A percentile compares a stretch with the other conserved stretches of the same genome.
These are phyloP conservation scores for Eutrema japonicum DNA, from an alignment of 345 rosid species.

Conservation along the genomic window DNA sequence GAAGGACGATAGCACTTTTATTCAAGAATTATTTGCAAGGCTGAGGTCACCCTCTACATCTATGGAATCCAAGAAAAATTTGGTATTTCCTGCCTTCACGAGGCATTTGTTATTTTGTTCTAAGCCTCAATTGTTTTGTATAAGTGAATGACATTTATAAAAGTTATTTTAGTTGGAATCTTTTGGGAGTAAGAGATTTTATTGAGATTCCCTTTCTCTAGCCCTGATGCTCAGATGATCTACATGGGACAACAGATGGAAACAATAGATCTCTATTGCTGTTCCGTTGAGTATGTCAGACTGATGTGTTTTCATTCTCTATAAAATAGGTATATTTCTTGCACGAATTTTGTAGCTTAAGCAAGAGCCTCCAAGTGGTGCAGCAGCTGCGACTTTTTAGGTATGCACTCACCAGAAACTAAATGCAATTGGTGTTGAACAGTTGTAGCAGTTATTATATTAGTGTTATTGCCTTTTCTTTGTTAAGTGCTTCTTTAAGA, in stretches of 20 bases:
- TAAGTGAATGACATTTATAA: conserved; percentile 16
- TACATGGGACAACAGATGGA: conserved; percentile 22
- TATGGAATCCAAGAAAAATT: conserved; percentile 79
- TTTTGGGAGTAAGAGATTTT: conserved; percentile 18
- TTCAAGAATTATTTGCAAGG: conserved; percentile 94
- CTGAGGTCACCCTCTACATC: conserved; percentile 70
- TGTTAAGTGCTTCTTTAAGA: not conserved
- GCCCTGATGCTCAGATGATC: conserved; percentile 20
- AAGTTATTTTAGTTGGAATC: conserved; percentile 12
- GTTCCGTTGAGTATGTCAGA: conserved; percentile 20
- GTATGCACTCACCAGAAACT: conserved; percentile 48
- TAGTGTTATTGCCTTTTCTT: not conserved
- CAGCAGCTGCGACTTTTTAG: conserved; percentile 96
- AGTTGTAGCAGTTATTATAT: not conserved
- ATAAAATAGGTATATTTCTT: conserved; percentile 79
- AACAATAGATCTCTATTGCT: conserved; percentile 17
- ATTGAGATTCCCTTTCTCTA: conserved; percentile 16
- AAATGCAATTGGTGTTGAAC: conserved; percentile 2
- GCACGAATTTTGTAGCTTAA: conserved; percentile 94
- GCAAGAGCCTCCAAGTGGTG: conserved; percentile 94
- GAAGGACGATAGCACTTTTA: conserved; percentile 90
- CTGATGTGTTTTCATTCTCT: conserved; percentile 34
- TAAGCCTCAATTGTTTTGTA: conserved; percentile 19
- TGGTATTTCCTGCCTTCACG: conserved; percentile 58
- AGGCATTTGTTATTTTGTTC: conserved; percentile 32